Evolutionary conservation across 139 green algal species (phyloP).

Genomic region (Klebsormidium nitens): DNA sequence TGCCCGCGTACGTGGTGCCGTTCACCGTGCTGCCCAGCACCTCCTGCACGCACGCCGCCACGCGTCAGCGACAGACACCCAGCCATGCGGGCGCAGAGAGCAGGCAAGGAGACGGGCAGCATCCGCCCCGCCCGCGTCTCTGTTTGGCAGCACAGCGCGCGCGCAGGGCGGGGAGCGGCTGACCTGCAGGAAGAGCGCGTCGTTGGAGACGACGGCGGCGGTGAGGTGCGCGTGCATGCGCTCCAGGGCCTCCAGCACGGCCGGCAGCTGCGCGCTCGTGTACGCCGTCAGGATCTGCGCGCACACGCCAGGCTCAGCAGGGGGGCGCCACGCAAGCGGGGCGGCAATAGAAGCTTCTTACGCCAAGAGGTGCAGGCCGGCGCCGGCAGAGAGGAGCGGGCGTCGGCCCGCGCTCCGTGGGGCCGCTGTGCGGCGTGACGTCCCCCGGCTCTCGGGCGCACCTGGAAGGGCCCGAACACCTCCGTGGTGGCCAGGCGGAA

Average conservation of each 20-base stretch:
- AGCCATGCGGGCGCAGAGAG: neutral
- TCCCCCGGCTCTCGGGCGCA: slow-evolving; percentile 22
- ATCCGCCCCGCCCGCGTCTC: no score
- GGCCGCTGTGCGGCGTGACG: no score
- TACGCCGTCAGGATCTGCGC: slow-evolving; percentile 83
- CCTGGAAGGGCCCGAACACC: slow-evolving; percentile 95
- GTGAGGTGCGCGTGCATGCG: slow-evolving; percentile 89
- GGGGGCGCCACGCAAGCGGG: no score
- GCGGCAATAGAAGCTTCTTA: no score
- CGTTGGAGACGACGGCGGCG: slow-evolving; percentile 73
- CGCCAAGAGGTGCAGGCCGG: no score
- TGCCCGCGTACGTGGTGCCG: slow-evolving; percentile 90
- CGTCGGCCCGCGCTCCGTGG: neutral
- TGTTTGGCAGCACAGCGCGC: no score
- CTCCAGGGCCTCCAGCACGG: slow-evolving; percentile 81
- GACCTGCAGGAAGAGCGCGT: slow-evolving; percentile 50
- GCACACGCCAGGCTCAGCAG: neutral
- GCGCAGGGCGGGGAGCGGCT: no score
- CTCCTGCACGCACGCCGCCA: slow-evolving; percentile 4
- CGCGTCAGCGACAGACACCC: no score
- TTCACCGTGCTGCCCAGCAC: slow-evolving; percentile 93
- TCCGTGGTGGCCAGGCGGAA: slow-evolving; percentile 82
- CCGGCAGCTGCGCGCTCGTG: slow-evolving; percentile 58
- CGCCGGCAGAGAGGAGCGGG: no score
- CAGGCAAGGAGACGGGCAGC: neutral